Evolutionary conservation across 352 stramenopile species (phyloP), one percentile per base, ranked within the genome.

Genomic region (Globisporangium acanthophoron): DNA sequence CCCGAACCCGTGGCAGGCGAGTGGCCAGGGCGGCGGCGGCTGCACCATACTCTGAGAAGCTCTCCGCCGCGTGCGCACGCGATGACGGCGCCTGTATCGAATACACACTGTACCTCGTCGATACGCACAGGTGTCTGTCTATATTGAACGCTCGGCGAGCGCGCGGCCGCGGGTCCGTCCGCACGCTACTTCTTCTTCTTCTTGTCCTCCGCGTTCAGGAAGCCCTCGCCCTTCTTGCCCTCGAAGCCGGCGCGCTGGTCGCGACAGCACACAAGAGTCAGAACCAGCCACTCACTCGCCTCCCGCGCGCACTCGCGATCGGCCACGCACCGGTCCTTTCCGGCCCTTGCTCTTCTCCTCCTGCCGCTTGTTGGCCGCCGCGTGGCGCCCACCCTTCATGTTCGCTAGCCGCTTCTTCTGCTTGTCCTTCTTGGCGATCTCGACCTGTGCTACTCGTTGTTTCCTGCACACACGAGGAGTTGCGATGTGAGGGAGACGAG

Each of bases 201-300:
- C 64, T 80, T 80, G 56, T 83, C 66, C 16, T 66, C 66, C 15
- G 61, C 66, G 60, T 92, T 92, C 56, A 92, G 60, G 56, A 92
- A 92, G 21, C 47, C 61, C 15, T 89, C 77, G 18, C 82, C 79
- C 65, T 92, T 90, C 73, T 89, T 92, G 59, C 82, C 82, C 69
- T 92, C 82, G 55, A 92, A 90, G 57, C 82, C 82, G 6, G 82
- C 82, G 48, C 82, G 82, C 71, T 87, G 48, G 9, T 55, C 51
- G 59, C 27, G 13, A 58, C 3, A 63, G 24, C 24, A 27, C 24
- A 27, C 24, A 27, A 27, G 1, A 49, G 40, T 2, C 20, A 43
- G 6, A 7, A 37, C 4, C 20, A 43, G 6, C 15, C 24, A 27
- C 24, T 27, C 24, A 27, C 24, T 27, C 24, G 24, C 24, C 24